Percentiles rank a stretch among this genome's conserved stretches.
phyloP scores from a whole-genome alignment of 139 green algal genomes.

The Chlorella sp. region DNA sequence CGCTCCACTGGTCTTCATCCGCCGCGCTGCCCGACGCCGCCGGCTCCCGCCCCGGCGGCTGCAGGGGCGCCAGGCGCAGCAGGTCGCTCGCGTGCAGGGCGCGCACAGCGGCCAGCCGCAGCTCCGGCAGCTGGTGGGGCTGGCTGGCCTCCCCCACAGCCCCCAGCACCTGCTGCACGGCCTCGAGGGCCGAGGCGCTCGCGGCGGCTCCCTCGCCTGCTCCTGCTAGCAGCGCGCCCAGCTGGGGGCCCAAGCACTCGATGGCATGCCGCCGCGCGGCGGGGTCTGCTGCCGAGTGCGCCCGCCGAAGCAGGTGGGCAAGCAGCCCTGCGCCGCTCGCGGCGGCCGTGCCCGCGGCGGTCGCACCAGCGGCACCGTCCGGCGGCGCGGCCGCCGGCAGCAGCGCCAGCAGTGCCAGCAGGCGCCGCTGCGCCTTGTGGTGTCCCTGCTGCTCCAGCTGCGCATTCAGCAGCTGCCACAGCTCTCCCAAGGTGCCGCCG shows the following conservation, averaged over 20 bases:
- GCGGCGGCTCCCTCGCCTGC: background rate
- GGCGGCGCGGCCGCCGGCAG: background rate
- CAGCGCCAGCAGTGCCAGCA: conserved; percentile 29
- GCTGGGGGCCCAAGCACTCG: conserved; percentile 39
- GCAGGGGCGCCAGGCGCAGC: conserved; percentile 10
- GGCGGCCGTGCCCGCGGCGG: background rate
- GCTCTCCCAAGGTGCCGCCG: background rate
- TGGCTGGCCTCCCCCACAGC: conserved; percentile 16
- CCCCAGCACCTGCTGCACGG: conserved; percentile 27
- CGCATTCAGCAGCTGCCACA: background rate
- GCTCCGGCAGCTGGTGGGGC: conserved; percentile 48
- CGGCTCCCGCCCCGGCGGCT: conserved; percentile 8
- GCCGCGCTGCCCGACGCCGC: no score
- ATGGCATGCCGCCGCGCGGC: conserved; percentile 14
- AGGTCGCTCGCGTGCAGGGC: conserved; percentile 52
- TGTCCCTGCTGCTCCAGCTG: background rate
- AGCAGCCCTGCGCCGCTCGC: background rate
- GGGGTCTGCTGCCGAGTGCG: background rate
- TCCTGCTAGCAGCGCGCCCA: background rate
- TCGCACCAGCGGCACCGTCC: background rate
- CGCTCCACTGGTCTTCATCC: no score
- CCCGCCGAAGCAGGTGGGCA: background rate
- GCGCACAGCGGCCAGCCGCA: conserved; percentile 55
- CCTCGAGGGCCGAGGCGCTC: no score
- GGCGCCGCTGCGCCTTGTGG: conserved; percentile 27